phyloP scores from a whole-genome alignment of 1,284 basidiomycete genomes.

The Leccinum solheimii region DNA sequence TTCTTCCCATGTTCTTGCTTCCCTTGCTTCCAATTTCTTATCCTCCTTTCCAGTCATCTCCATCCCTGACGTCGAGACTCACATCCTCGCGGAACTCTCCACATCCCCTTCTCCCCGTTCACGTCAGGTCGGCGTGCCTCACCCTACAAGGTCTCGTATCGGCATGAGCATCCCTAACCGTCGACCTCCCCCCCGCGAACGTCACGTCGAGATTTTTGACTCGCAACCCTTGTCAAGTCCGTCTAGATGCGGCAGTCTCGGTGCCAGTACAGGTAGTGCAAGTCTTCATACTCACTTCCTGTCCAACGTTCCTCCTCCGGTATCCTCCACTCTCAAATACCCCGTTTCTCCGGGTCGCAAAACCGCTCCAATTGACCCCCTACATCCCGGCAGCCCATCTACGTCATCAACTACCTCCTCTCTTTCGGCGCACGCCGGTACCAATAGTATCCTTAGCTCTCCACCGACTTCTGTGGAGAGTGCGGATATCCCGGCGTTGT shows the following conservation, averaged over 20 bases:
- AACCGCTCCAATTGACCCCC: conserved; percentile 25
- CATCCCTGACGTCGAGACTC: conserved; percentile 71
- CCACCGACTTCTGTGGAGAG: conserved; percentile 54
- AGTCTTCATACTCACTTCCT: conserved; percentile 29
- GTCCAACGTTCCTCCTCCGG: conserved; percentile 11
- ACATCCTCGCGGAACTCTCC: conserved; percentile 67
- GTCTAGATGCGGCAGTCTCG: conserved; percentile 46
- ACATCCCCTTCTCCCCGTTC: conserved; percentile 66
- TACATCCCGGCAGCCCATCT: conserved; percentile 30
- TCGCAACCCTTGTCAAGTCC: conserved; percentile 72
- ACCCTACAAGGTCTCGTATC: conserved; percentile 52
- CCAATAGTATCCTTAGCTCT: conserved; percentile 46
- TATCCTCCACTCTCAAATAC: conserved; percentile 4
- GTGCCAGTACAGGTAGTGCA: conserved; percentile 38
- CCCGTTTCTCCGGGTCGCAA: conserved; percentile 13
- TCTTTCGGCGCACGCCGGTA: conserved; percentile 43
- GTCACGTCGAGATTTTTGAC: conserved; percentile 75
- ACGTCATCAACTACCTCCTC: conserved; percentile 50
- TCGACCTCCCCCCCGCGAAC: conserved; percentile 45
- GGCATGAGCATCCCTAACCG: conserved; percentile 59
- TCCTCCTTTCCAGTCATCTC: conserved; percentile 56
- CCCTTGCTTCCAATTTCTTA: conserved; percentile 24
- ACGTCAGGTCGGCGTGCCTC: conserved; percentile 68
- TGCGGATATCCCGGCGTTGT: conserved; percentile 46
- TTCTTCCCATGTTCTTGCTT: background rate